A percentile compares a stretch with the other conserved stretches of the same genome.
phyloP scores from a whole-genome alignment of 768 basidiomycete species.

The Tubosaeta sp. region DNA sequence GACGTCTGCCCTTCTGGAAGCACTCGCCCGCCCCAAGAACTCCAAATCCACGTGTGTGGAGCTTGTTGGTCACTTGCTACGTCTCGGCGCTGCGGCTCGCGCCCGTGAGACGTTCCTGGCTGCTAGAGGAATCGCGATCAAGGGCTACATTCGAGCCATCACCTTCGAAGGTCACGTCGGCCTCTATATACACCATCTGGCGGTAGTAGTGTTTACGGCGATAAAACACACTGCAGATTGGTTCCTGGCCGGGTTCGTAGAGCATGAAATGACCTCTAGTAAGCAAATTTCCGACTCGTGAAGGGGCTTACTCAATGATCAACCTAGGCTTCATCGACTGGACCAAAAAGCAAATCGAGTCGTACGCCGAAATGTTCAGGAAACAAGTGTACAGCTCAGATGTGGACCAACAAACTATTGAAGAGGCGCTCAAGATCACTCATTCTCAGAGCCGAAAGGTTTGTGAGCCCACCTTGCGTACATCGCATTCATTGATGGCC shows the following conservation, averaged over 20 bases:
- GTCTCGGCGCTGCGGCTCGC: conserved; percentile 70
- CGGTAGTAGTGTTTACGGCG: conserved; percentile 87
- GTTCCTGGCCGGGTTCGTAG: conserved; percentile 94
- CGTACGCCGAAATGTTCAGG: conserved; percentile 79
- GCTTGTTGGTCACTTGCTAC: conserved; percentile 68
- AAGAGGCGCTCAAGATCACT: conserved; percentile 77
- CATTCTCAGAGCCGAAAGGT: conserved; percentile 83
- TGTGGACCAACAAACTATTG: conserved; percentile 61
- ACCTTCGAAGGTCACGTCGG: conserved; percentile 85
- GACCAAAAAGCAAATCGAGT: conserved; percentile 82
- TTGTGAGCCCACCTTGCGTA: conserved; percentile 5
- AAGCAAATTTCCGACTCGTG: conserved; percentile 26
- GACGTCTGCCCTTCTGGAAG: conserved; percentile 62
- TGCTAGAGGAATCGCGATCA: conserved; percentile 72
- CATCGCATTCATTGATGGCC: not conserved
- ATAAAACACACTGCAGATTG: conserved; percentile 98
- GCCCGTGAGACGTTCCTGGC: conserved; percentile 81
- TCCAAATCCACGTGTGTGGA: conserved; percentile 71
- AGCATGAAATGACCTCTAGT: conserved; percentile 93
- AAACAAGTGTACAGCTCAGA: conserved; percentile 90
- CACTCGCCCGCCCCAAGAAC: conserved; percentile 71
- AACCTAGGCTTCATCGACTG: conserved; percentile 85
- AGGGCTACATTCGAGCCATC: conserved; percentile 78
- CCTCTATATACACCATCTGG: conserved; percentile 81
- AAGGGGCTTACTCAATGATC: not conserved